Evolutionary conservation across 2,329 filamentous ascomycete species (phyloP).

Genomic region (Colletotrichum paranaense): DNA sequence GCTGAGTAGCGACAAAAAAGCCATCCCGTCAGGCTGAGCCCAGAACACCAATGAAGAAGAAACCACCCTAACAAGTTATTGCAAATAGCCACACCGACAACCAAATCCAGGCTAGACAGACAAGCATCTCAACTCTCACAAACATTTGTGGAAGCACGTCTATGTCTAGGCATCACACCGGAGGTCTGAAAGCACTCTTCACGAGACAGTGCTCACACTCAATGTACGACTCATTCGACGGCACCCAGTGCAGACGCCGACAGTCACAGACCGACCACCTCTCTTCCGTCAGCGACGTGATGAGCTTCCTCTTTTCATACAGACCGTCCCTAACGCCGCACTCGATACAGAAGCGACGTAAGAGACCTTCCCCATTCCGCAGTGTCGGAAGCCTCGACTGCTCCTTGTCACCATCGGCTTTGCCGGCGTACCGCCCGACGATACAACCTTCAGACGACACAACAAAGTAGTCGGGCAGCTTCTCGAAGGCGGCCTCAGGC

Average conservation of each 20-base stretch:
- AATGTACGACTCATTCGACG: background rate
- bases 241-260: conserved; percentile 33
- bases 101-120: background rate
- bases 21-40: background rate
- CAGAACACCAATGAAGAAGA: background rate
- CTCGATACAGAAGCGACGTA: conserved; percentile 55
- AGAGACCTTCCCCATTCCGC: conserved; percentile 38
- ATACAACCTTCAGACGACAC: background rate
- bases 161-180: background rate
- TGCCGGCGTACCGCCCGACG: background rate
- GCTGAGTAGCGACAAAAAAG: background rate
- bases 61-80: background rate
- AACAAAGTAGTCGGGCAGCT: background rate
- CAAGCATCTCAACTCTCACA: background rate
- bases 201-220: background rate
- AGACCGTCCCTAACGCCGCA: conserved; percentile 53
- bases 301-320: conserved; percentile 49
- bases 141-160: background rate
- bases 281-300: conserved; percentile 50
- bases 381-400: background rate
- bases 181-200: background rate
- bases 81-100: background rate
- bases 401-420: background rate
- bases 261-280: conserved; percentile 55
- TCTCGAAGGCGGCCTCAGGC: conserved; percentile 15